Conservation (phyloP, 2,329 filamentous ascomycete genomes). For the Aspergillus sp. region DNA sequence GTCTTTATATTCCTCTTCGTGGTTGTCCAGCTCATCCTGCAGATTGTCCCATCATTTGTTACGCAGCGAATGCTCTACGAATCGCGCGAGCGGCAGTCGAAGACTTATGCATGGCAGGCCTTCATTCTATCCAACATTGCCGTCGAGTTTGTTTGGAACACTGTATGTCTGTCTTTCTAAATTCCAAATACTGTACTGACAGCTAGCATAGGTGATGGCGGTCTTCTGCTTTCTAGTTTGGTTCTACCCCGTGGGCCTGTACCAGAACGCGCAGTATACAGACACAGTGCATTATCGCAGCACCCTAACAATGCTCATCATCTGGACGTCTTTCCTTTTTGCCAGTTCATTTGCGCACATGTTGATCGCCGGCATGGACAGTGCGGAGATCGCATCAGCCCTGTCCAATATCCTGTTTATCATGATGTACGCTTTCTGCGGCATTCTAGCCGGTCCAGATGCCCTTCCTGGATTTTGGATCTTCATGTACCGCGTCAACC, state of each 20-base stretch:
- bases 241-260: constrained; percentile 55
- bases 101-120: constrained; percentile 81
- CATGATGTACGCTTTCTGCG: constrained; percentile 77
- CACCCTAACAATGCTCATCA: neutral
- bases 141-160: constrained; percentile 75
- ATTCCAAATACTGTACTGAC: neutral
- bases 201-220: constrained; percentile 61
- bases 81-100: constrained; percentile 78
- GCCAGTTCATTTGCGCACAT: constrained; percentile 78
- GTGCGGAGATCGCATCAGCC: constrained; percentile 72
- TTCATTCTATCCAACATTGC: constrained; percentile 82
- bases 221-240: constrained; percentile 74
- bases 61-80: constrained; percentile 79
- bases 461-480: constrained; percentile 68
- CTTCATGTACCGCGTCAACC: constrained; percentile 61
- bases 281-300: neutral
- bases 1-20: constrained; percentile 80
- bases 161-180: constrained; percentile 50
- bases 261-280: neutral
- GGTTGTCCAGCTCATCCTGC: constrained; percentile 50
- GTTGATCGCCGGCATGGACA: constrained; percentile 70
- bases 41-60: constrained; percentile 77
- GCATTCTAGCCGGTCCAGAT: constrained; percentile 42
- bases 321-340: constrained; percentile 53
- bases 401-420: constrained; percentile 74